Conservation (phyloP, 257 asterid genomes). For the Cordia subcordata region DNA sequence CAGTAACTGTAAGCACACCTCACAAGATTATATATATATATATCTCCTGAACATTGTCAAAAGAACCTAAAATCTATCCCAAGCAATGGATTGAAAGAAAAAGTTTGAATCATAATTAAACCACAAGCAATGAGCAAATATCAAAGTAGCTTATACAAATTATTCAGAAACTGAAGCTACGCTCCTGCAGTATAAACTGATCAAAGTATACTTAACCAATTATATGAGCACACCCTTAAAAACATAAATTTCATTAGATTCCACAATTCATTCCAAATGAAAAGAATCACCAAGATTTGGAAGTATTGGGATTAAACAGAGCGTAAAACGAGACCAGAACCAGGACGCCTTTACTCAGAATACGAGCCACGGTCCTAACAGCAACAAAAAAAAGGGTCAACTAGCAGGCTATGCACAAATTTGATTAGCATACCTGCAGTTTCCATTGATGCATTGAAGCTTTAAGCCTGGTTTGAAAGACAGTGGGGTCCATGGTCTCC, state of each 20-base stretch:
- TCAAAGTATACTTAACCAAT: background rate
- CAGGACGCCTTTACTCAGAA: too few relatives aligned
- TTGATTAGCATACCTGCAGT: slow-evolving; percentile 43
- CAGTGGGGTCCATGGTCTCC: slow-evolving; percentile 46
- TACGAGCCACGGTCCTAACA: too few relatives aligned
- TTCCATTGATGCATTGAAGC: slow-evolving; percentile 54
- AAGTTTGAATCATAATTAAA: too few relatives aligned
- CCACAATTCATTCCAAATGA: background rate
- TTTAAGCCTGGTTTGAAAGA: slow-evolving; percentile 39
- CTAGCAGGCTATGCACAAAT: background rate
- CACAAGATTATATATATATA: too few relatives aligned
- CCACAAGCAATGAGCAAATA: too few relatives aligned
- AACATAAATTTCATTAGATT: background rate
- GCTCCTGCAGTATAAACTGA: background rate
- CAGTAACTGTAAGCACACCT: too few relatives aligned
- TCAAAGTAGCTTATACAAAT: background rate
- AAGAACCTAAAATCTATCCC: too few relatives aligned
- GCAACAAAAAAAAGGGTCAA: background rate
- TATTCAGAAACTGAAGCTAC: background rate
- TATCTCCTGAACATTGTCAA: too few relatives aligned
- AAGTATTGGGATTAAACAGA: too few relatives aligned
- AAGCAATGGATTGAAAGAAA: too few relatives aligned
- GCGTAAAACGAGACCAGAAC: too few relatives aligned
- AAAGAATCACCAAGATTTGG: too few relatives aligned
- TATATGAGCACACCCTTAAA: background rate